phyloP scores from a whole-genome alignment of 1,139 yeast genomes.

The Saccharomyces pastorianus region DNA sequence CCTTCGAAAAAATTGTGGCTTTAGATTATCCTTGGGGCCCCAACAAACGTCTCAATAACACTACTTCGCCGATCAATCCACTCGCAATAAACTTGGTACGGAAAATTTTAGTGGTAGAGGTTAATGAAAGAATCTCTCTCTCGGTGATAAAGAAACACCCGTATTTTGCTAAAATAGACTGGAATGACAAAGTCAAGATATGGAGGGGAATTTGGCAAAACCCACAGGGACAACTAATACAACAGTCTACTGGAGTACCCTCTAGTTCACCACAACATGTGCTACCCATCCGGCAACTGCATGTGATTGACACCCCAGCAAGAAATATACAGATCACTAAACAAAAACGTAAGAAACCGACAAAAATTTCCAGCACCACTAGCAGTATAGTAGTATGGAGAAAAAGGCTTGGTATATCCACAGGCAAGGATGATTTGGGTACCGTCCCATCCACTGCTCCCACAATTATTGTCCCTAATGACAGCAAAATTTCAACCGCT shows the following conservation, averaged over 20 bases:
- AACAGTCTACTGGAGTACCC: neutral
- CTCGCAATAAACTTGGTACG: slow-evolving; percentile 46
- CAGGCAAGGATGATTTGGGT: slow-evolving; percentile 1
- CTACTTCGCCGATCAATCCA: slow-evolving; percentile 34
- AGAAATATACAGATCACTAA: slow-evolving; percentile 25
- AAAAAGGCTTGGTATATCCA: slow-evolving; percentile 25
- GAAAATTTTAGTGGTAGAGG: slow-evolving; percentile 50
- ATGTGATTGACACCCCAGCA: slow-evolving; percentile 23
- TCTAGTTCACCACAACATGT: slow-evolving; percentile 3
- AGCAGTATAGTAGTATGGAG: slow-evolving; percentile 33
- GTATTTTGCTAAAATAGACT: slow-evolving; percentile 62
- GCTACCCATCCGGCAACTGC: slow-evolving; percentile 16
- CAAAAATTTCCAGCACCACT: slow-evolving; percentile 26
- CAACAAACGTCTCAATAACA: neutral
- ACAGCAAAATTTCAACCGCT: neutral
- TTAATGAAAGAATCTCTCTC: slow-evolving; percentile 57
- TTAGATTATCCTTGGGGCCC: slow-evolving; percentile 56
- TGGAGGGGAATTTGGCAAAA: slow-evolving; percentile 46
- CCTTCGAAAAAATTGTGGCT: slow-evolving; percentile 59
- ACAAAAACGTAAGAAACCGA: slow-evolving; percentile 26
- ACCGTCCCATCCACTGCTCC: neutral
- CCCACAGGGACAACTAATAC: slow-evolving; percentile 2
- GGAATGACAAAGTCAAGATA: slow-evolving; percentile 53
- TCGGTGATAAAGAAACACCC: slow-evolving; percentile 61
- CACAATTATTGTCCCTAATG: neutral